Evolutionary conservation across 2,329 filamentous ascomycete species (phyloP), one percentile per base, ranked within the genome.

Genomic region (Trichoderma arundinaceum): DNA sequence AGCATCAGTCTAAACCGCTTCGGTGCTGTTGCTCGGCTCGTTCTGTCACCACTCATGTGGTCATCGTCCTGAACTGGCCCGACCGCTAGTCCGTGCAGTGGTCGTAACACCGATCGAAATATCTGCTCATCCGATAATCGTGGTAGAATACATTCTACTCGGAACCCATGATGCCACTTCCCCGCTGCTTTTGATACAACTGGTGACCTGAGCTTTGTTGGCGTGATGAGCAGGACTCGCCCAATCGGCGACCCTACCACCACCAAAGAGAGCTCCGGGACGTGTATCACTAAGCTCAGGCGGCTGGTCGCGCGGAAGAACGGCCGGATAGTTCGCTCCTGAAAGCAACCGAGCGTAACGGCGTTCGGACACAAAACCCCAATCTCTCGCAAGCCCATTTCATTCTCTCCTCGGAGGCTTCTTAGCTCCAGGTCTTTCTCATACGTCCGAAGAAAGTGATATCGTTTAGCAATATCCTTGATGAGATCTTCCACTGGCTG

Each of bases 181-280:
- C 67, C 54, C 13, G 70, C 38, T 10, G 39, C n/a, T 28, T 65
- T 73, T 62, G 63, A 63, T n/a, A 39, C 70, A 8, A 48, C 71
- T 19, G 68, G 69, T 56, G 67, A 68, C 67, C 66, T 73, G 73
- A 72, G 76, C 68, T 74, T 75, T 56, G 73, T 80, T n/a, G 80
- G 77, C 1, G 89, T 91, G 32, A 92, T 75, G 1, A 94, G 78
- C 1, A 84, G 82, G 0, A 87, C 90, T 8, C 87, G 83, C 0
- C 91, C 91, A 54, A 83, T 84, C n/a, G 88, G 83, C 10, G 88
- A 89, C 0, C 84, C 91, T 1, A 89, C 78, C 3, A 92, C 80
- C 8, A 93, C 84, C 13, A 93, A 79, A n/a, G 83, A 88, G 1
- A 95, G 79, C 70, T 91, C 88, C 0, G 89, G 89, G 1, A 94